Percentiles rank a stretch among this genome's conserved stretches.
Evolutionary conservation across 2,329 filamentous ascomycete genomes (phyloP).

Genomic region (Cladobotryum mycophilum): DNA sequence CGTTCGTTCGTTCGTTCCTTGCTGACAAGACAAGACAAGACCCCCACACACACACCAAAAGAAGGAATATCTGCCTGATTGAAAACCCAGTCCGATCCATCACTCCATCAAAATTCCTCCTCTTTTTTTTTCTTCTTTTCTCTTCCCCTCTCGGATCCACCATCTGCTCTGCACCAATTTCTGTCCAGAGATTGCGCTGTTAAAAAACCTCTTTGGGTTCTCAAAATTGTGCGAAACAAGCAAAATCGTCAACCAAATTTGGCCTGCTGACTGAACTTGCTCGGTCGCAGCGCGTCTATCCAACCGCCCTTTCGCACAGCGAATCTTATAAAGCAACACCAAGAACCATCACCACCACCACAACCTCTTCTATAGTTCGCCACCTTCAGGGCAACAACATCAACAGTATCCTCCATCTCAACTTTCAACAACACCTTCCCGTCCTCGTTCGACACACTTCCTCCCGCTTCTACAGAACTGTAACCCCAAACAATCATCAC

Average conservation of each 20-base stretch:
- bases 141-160: not conserved
- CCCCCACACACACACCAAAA: not conserved
- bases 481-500: constrained; percentile 26
- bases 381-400: too few relatives aligned
- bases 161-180: constrained; percentile 3
- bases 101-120: not conserved
- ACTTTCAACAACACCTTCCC: not conserved
- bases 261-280: constrained; percentile 11
- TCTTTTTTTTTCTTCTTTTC: constrained; percentile 5
- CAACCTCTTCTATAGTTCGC: not conserved
- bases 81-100: constrained; percentile 6
- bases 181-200: constrained; percentile 7
- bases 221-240: not conserved
- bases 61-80: constrained; percentile 9
- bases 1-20: not conserved
- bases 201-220: constrained; percentile 17
- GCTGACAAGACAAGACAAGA: constrained; percentile 3
- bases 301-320: not conserved
- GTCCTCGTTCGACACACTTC: not conserved
- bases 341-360: not conserved
- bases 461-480: constrained; percentile 7
- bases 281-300: constrained; percentile 16
- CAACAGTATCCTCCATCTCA: too few relatives aligned
- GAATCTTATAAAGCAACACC: not conserved
- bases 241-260: not conserved